Evolutionary conservation across 2,329 filamentous ascomycete genomes (phyloP).

Genomic region (Nakataea oryzae): DNA sequence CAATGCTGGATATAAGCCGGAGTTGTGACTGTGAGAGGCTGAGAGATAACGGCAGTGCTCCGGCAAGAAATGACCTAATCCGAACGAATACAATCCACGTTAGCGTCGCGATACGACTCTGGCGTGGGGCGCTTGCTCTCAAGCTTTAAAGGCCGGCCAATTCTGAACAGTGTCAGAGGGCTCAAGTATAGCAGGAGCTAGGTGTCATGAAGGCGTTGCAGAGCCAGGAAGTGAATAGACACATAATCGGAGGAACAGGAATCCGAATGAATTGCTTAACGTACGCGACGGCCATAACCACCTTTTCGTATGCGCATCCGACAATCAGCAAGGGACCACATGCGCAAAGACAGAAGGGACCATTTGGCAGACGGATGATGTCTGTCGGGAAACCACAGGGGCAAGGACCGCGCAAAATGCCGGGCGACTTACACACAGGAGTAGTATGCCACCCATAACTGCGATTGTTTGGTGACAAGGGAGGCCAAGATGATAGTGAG

Average conservation of each 20-base stretch:
- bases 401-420: no score
- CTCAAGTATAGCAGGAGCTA: not conserved
- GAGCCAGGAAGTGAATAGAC: not conserved
- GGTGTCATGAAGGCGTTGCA: no score
- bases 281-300: slow-evolving; percentile 50
- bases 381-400: not conserved
- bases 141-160: no score
- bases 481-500: no score
- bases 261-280: slow-evolving; percentile 13
- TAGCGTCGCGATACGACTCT: not conserved
- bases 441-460: slow-evolving; percentile 22
- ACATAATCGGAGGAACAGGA: not conserved
- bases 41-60: slow-evolving; percentile 82
- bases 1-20: slow-evolving; percentile 81
- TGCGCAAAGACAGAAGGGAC: not conserved
- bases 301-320: slow-evolving; percentile 13
- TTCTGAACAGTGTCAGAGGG: not conserved
- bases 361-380: not conserved
- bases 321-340: slow-evolving; percentile 9
- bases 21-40: slow-evolving; percentile 78
- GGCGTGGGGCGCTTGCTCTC: no score
- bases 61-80: slow-evolving; percentile 80
- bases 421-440: slow-evolving; percentile 18
- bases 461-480: not conserved
- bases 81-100: not conserved